Conservation (phyloP, 2,329 filamentous ascomycete genomes). For the Stachybotrys echinatus region DNA sequence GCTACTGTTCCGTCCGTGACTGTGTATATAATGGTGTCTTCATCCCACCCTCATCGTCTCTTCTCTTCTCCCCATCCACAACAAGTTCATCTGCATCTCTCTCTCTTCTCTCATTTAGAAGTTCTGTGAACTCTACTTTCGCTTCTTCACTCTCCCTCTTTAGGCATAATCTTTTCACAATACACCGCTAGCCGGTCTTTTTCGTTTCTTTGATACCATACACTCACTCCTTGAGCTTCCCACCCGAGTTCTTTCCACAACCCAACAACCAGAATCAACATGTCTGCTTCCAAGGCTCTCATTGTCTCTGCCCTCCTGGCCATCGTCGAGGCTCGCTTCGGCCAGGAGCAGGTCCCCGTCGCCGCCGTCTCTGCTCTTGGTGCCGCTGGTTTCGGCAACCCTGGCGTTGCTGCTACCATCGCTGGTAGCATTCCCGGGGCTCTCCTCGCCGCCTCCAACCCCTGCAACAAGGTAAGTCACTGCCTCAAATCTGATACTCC, state of each 20-base stretch:
- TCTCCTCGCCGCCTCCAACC: constrained; percentile 59
- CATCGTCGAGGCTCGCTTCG: constrained; percentile 51
- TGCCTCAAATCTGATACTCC: constrained; percentile 11
- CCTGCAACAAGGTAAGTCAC: constrained; percentile 59
- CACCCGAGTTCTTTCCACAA: neutral
- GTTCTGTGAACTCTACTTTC: constrained; percentile 24
- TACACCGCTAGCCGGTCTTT: constrained; percentile 15
- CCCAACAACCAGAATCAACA: constrained; percentile 4
- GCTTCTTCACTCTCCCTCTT: constrained; percentile 11
- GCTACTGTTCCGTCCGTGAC: neutral
- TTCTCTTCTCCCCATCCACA: neutral
- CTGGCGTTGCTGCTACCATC: constrained; percentile 59
- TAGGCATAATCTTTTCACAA: constrained; percentile 5
- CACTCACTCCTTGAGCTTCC: constrained; percentile 4
- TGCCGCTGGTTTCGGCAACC: constrained; percentile 38
- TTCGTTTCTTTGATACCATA: neutral
- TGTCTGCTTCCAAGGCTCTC: constrained; percentile 11
- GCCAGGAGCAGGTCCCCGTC: constrained; percentile 57
- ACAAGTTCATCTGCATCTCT: constrained; percentile 1
- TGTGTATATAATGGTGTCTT: neutral
- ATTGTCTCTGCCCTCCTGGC: constrained; percentile 24
- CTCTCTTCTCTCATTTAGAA: constrained; percentile 12
- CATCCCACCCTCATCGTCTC: neutral
- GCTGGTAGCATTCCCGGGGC: constrained; percentile 56
- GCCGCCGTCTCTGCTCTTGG: constrained; percentile 45